Percentiles rank a stretch among this genome's conserved stretches.
These are phyloP conservation scores for Vickermania spadyakhi DNA, from an alignment of 208 protist species.

Conservation along the genomic window DNA sequence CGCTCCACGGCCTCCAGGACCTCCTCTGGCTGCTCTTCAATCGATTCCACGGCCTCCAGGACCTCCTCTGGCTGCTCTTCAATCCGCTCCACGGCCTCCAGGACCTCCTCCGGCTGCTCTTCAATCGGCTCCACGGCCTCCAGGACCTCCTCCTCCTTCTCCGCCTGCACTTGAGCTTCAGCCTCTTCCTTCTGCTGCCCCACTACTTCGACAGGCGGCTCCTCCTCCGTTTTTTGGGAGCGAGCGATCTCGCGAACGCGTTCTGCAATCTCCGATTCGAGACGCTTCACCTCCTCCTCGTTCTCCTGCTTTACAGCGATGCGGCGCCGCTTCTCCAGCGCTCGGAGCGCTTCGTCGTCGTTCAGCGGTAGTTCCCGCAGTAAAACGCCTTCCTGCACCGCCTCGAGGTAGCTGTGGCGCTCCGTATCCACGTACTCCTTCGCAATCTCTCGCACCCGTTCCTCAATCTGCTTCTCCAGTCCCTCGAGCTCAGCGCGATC, in stretches of 20 bases:
- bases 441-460: constrained; percentile 53
- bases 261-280: neutral
- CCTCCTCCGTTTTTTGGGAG: constrained; percentile 36
- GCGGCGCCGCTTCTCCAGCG: constrained; percentile 38
- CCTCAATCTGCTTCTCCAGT: constrained; percentile 55
- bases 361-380: constrained; percentile 41
- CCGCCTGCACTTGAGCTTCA: constrained; percentile 46
- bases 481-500: constrained; percentile 15
- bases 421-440: constrained; percentile 50
- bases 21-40: constrained; percentile 42
- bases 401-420: constrained; percentile 46
- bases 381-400: constrained; percentile 44
- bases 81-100: constrained; percentile 40
- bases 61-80: too few species aligned
- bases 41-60: too few species aligned
- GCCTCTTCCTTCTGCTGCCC: constrained; percentile 37
- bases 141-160: constrained; percentile 43
- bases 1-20: constrained; percentile 41
- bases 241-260: constrained; percentile 6
- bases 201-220: constrained; percentile 41
- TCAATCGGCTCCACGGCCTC: constrained; percentile 41
- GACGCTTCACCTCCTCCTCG: constrained; percentile 23
- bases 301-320: constrained; percentile 13
- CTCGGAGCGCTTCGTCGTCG: constrained; percentile 42
- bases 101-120: constrained; percentile 43